Evolutionary conservation across 2,329 filamentous ascomycete genomes (phyloP).

Genomic region (Penicillium crustosum): DNA sequence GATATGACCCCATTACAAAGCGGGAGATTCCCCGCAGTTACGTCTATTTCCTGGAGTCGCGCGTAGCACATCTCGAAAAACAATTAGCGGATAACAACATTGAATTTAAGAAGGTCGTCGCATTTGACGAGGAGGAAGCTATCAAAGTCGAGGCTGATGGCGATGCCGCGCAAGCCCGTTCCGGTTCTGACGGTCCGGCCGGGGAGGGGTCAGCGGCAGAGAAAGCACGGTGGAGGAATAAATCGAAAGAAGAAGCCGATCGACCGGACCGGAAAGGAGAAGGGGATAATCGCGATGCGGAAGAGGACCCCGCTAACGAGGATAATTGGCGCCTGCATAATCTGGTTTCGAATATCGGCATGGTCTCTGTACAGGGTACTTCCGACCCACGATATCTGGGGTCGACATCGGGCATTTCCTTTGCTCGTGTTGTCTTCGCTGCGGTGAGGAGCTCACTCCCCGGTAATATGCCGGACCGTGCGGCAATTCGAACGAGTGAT

Average conservation of each 20-base stretch:
- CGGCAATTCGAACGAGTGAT: conserved; percentile 60
- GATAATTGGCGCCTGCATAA: conserved; percentile 64
- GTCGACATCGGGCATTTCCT: conserved; percentile 86
- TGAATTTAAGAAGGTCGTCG: conserved; percentile 66
- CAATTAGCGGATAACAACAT: conserved; percentile 69
- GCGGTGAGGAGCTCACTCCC: conserved; percentile 78
- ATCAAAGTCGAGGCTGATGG: conserved; percentile 32
- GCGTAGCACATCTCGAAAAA: conserved; percentile 78
- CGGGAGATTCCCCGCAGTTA: conserved; percentile 90
- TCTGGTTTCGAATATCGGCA: conserved; percentile 67
- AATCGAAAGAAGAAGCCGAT: conserved; percentile 28
- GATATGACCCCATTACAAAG: conserved; percentile 95
- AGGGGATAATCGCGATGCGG: conserved; percentile 24
- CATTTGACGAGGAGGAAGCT: conserved; percentile 59
- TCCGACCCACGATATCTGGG: conserved; percentile 80
- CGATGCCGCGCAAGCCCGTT: conserved; percentile 23
- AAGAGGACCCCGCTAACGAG: conserved; percentile 50
- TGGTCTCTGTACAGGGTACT: conserved; percentile 74
- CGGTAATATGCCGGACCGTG: conserved; percentile 61
- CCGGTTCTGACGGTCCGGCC: conserved; percentile 17
- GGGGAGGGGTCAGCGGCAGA: conserved; percentile 17
- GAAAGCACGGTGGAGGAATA: conserved; percentile 15
- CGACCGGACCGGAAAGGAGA: conserved; percentile 17
- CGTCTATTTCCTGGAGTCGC: conserved; percentile 89
- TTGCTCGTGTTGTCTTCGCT: conserved; percentile 89